Base-by-base conservation (phyloP, 306 rosid species). In the Gynostemma pentaphyllum region DNA sequence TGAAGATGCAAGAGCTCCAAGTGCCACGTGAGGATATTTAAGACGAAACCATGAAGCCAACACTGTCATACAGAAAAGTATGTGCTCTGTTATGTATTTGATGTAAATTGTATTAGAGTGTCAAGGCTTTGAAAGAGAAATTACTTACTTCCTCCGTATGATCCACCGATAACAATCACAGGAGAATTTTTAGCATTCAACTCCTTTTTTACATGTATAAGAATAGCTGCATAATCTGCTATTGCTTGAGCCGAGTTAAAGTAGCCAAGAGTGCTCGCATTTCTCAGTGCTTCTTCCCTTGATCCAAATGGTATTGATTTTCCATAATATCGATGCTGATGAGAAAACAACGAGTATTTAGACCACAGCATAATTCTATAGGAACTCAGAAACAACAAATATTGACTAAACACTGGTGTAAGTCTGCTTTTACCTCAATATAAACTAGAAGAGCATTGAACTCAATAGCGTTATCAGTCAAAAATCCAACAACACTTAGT, bases 41-140 rank as follows among this genome's bases (percentile, higher is more conserved):
- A 89, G 81, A 61, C 96, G 81, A 69, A 89, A 89, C 96, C 96
- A 85, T 27, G 96, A 60, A 45, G 95, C 90, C 66, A 88, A 76
- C 96, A 88, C 96, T 88, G 74, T 19, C 10, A 50, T 64, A 74
- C 12, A 70, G 21, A 21, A 14, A 57, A 1, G 36, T 27, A 9
- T 21, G 16, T 26, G 32, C 4, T 8, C 36, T 10, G 16, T 36
- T 46, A 7, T 7, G 34, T 39, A 19, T 26, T 15, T 19, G 45
- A 34, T 16, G 57, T 13, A 21, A 71, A n/a, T n/a, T n/a, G n/a
- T n/a, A n/a, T n/a, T 12, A 4, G 47, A 62, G 28, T 24, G 55
- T 19, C 9, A n/a, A 24, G 67, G 18, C 5, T 21, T 5, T 37
- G 14, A 8, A 7, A 8, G 7, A 16, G 4, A 4, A 21, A 56